Evolutionary conservation across 805 yeast species (phyloP).

Genomic region (Candida andamanensis): DNA sequence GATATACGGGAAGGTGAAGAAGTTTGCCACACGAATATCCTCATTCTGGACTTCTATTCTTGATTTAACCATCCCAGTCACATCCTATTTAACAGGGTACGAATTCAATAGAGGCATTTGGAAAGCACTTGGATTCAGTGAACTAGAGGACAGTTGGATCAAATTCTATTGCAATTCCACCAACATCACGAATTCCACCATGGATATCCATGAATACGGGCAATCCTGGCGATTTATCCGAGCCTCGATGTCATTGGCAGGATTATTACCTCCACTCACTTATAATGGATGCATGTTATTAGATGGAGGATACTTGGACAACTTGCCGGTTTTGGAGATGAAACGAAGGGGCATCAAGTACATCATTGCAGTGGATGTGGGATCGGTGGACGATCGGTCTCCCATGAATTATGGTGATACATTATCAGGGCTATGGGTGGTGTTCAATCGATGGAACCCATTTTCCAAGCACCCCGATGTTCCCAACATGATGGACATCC

Average conservation of each 20-base stretch:
- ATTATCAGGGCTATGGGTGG: conserved; percentile 86
- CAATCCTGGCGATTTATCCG: conserved; percentile 93
- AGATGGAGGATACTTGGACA: conserved; percentile 96
- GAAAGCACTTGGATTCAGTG: conserved; percentile 87
- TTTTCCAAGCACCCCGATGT: conserved; percentile 82
- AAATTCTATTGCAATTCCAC: conserved; percentile 87
- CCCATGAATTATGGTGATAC: conserved; percentile 92
- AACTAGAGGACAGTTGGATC: conserved; percentile 96
- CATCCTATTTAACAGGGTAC: conserved; percentile 94
- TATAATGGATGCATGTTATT: conserved; percentile 88
- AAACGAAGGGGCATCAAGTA: conserved; percentile 79
- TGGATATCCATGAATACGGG: conserved; percentile 91
- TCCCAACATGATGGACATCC: conserved; percentile 94
- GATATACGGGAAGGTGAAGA: conserved; percentile 83
- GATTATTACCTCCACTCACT: conserved; percentile 82
- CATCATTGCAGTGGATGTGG: conserved; percentile 92
- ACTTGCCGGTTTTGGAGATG: conserved; percentile 91
- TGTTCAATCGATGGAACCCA: conserved; percentile 83
- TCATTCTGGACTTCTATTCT: conserved; percentile 80
- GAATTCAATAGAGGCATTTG: conserved; percentile 97
- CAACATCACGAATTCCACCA: conserved; percentile 87
- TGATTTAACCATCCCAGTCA: conserved; percentile 89
- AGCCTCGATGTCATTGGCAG: conserved; percentile 96
- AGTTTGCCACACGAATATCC: conserved; percentile 75
- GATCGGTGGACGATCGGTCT: conserved; percentile 86